Base-by-base conservation (phyloP, 768 basidiomycete genomes). In the Trichaptum fuscoviolaceum region DNA sequence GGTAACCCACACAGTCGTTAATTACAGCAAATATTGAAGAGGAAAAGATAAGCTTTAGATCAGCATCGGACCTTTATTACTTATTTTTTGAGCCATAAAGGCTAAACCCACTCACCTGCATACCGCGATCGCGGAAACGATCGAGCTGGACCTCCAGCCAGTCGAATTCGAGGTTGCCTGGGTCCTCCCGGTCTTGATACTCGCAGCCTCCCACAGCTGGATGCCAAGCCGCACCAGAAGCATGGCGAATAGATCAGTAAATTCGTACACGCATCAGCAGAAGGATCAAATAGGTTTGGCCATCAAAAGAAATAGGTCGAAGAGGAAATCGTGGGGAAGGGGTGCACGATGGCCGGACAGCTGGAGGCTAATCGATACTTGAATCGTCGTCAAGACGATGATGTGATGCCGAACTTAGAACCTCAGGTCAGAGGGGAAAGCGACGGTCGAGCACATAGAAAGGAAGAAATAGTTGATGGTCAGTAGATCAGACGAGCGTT, bases 101-200 rank as follows among this genome's bases (percentile, higher is more conserved):
- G 30, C 30, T 34, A 61, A 61, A 25, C n/a, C 25, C 17, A 70
- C 84, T 64, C 72, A 89, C 91, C 82, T 93, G 87, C 86, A 95
- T 89, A 36, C 85, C 85, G 65, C 90, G 79, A 3, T 83, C 75
- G 67, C 91, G 81, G 75, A 88, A 94, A 65, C 76, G 77, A 62
- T 85, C 77, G 23, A 97, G 79, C 75, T 95, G 93, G 1, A 92
- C 92, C 67, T 93, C 92, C 15, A 97, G 81, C 95, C 95, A 97
- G 75, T 93, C 91, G 70, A 96, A 82, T 73, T 97, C 82, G 26
- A 93, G 80, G 69, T 93, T 93, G 61, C 95, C 95, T n/a, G 95
- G 91, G 74, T 96, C 93, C 34, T 85, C 82, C 23, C 79, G 81
- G 35, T 87, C 85, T 57, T 76, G 77, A 71, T 81, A 87, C 65